A percentile compares a stretch with the other conserved stretches of the same genome.
phyloP scores from a whole-genome alignment of 257 asterid genomes.

The Nicotiana benthamiana region DNA sequence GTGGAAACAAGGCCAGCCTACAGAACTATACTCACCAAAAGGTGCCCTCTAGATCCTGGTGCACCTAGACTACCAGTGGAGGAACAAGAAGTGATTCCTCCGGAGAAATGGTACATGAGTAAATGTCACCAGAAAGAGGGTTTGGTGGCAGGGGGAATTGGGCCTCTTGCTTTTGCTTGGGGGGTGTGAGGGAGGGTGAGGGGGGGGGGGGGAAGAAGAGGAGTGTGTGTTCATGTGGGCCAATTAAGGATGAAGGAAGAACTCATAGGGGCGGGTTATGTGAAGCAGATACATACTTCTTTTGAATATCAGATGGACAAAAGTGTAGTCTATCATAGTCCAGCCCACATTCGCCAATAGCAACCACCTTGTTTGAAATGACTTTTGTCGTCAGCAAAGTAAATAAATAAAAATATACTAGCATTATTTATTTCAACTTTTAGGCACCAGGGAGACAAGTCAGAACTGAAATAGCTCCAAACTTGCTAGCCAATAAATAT shows the following conservation, averaged over 20 bases:
- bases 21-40: background rate
- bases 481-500: background rate
- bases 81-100: background rate
- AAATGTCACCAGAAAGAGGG: background rate
- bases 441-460: background rate
- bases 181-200: background rate
- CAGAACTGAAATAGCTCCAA: background rate
- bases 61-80: background rate
- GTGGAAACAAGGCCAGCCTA: slow-evolving; percentile 8
- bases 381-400: slow-evolving; percentile 1
- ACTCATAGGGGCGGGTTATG: background rate
- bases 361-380: slow-evolving; percentile 79
- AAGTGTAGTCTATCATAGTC: slow-evolving; percentile 94
- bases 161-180: background rate
- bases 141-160: background rate
- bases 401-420: background rate
- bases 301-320: slow-evolving; percentile 75
- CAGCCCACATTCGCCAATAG: slow-evolving; percentile 97
- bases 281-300: slow-evolving; percentile 56
- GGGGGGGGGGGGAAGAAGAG: no score
- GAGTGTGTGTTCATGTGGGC: no score
- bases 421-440: background rate
- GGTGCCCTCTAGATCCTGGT: background rate
- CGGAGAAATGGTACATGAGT: no score
- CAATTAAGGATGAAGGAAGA: background rate